Evolutionary conservation across 108 stramenopile genomes (phyloP), one percentile per base, ranked within the genome.

Genomic region (Stephanodiscus minutulus): DNA sequence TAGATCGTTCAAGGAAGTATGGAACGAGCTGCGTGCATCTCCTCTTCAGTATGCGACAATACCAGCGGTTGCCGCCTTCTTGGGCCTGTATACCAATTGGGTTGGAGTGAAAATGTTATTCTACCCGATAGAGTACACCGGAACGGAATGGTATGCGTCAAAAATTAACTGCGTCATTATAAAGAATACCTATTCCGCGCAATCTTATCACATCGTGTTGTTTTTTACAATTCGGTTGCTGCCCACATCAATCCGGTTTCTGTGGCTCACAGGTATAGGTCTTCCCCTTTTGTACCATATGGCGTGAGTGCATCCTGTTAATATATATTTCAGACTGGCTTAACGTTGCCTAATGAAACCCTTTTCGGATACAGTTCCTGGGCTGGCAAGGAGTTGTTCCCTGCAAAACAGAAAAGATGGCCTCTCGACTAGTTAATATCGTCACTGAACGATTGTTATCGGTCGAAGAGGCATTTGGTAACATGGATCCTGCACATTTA

Each of bases 371-470:
- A 18, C 57, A 58, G 57, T 29, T 58, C 6, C 67, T 93, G 24
- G 92, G 92, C 7, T 93, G 92, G 92, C 88, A 93, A 60, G 92
- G 92, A 11, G 88, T 93, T 11, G 89, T 93, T 7, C 92, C 92
- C 0, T 83, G 86, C 78, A 90, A 89, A 58, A 88, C 88, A 6
- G 87, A 89, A 65, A 82, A 85, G 25, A 93, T 93, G 92, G 92
- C 90, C 7, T 49, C 64, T 31, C 78, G 88, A 29, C 67, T 90
- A 0, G 90, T 91, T 5, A 62, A 79, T 21, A 87, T 93, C 57
- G 86, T 93, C 9, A 90, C 92, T 0, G 65, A 76, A 43, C 67
- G 70, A 36, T 61, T 92, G 28, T 62, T 92, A 17, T 78, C 78
- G 11, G 65, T 89, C 18, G 76, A 87, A 54, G 88, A 89, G 57